Percentiles rank a stretch among this genome's conserved stretches.
Evolutionary conservation across 176 grass and related monocot species (phyloP).

Genomic region (Guadua angustifolia): DNA sequence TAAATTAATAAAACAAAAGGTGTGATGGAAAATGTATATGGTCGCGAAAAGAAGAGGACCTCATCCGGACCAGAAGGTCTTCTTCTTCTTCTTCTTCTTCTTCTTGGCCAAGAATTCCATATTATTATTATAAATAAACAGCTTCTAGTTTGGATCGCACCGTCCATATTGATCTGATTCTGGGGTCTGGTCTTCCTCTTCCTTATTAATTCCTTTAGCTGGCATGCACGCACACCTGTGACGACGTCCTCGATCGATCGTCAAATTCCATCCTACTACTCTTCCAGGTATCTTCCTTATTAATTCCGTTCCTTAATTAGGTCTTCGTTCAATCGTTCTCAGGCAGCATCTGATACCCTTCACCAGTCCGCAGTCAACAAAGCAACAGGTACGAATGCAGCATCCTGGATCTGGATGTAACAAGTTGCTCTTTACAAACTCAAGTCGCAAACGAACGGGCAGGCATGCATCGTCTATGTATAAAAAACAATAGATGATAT

Average conservation of each 20-base stretch:
- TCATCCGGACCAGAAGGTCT: not conserved
- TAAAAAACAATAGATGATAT: no score
- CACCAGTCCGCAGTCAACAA: no score
- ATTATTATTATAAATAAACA: not conserved
- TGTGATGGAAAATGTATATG: not conserved
- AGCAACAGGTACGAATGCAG: no score
- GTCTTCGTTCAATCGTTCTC: constrained; percentile 1
- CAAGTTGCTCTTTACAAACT: no score
- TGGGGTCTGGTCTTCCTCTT: not conserved
- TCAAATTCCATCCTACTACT: not conserved
- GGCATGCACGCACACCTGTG: no score
- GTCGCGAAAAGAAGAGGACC: not conserved
- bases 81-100: not conserved
- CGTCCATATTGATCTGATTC: not conserved
- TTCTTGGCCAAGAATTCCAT: not conserved
- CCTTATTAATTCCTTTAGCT: no score
- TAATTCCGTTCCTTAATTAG: no score
- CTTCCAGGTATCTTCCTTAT: no score
- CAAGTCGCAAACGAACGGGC: no score
- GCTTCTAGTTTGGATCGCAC: constrained; percentile 9
- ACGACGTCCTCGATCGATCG: not conserved
- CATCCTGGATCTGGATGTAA: no score
- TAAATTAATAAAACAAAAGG: not conserved
- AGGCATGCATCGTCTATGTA: no score
- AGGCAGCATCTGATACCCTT: not conserved